Evolutionary conservation across 2,329 filamentous ascomycete genomes (phyloP), one percentile per base, ranked within the genome.

Genomic region (Ophiobolus disseminans): DNA sequence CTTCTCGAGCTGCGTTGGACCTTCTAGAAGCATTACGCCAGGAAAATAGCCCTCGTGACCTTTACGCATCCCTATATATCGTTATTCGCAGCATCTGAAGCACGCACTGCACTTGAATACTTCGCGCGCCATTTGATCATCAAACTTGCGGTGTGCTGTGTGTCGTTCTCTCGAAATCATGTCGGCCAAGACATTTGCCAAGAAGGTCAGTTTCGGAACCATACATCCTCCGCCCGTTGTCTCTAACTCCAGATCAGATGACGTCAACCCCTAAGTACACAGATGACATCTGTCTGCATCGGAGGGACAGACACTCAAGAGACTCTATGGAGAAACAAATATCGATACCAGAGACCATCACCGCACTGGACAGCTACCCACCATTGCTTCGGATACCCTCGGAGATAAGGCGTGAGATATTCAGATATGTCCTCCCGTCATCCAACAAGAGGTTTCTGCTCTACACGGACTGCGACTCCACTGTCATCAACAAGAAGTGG

Each of bases 401-500:
- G 16, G 72, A 74, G 40, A 69, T 74, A 32, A 63, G 72, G 17
- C 64, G 69, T 40, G 69, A 73, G 40, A 74, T 74, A 39, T 63
- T 73, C 45, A 60, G 67, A 61, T 70, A 72, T 55, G 57, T 74
- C 26, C 55, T 74, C 11, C 72, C 72, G 4, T 69, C 66, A 20
- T 69, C 68, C 11, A 69, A 70, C 48, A 75, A 73, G 30, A 73
- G 77, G 16, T 76, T 79, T 49, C 70, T 77, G 10, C 68, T 80
- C 50, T 75, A 76, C 58, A 79, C 76, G 23, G 71, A 77, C 57
- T 75, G 75, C 53, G 72, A 75, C 19, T 57, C 72, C 6, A 68
- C 59, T 14, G 63, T 62, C 8, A 58, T 79, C 41, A 73, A 71
- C 55, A 68, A 68, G 44, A 71, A 66, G 42, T 73, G 66, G 66